Conservation (phyloP, 306 rosid species). For the Trifolium pratense region DNA sequence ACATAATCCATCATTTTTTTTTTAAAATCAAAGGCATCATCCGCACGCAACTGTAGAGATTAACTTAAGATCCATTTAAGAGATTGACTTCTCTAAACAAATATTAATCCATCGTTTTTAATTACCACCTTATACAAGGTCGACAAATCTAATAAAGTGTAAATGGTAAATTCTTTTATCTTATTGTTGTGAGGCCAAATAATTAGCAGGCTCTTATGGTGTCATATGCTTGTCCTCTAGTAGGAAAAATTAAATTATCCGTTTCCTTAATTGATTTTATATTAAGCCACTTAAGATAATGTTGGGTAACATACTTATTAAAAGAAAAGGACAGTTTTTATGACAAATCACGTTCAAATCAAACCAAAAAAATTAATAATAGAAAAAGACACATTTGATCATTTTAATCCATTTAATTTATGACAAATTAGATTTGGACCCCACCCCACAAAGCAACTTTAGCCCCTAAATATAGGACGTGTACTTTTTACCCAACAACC, state of each 20-base stretch:
- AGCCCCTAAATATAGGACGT: constrained; percentile 31
- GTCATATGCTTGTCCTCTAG: constrained; percentile 21
- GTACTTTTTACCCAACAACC: constrained; percentile 50
- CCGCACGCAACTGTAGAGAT: no score
- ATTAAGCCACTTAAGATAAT: constrained; percentile 39
- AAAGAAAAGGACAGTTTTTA: constrained; percentile 42
- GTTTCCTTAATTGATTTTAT: constrained; percentile 27
- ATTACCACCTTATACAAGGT: background rate
- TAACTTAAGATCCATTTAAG: no score
- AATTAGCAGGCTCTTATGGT: constrained; percentile 19
- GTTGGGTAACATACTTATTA: constrained; percentile 41
- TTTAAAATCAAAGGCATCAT: no score
- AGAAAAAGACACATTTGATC: constrained; percentile 39
- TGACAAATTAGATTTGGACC: constrained; percentile 42
- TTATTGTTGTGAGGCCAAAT: constrained; percentile 17
- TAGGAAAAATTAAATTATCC: constrained; percentile 1
- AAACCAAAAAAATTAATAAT: constrained; percentile 34
- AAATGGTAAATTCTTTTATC: background rate
- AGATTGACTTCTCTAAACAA: no score
- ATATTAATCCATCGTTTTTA: no score
- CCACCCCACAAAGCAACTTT: constrained; percentile 45
- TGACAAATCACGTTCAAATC: constrained; percentile 39
- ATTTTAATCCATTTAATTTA: constrained; percentile 23
- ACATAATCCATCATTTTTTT: no score
- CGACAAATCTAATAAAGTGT: constrained; percentile 1